Conservation (phyloP, 2,329 filamentous ascomycete genomes). For the Xenoacremonium recifei region DNA sequence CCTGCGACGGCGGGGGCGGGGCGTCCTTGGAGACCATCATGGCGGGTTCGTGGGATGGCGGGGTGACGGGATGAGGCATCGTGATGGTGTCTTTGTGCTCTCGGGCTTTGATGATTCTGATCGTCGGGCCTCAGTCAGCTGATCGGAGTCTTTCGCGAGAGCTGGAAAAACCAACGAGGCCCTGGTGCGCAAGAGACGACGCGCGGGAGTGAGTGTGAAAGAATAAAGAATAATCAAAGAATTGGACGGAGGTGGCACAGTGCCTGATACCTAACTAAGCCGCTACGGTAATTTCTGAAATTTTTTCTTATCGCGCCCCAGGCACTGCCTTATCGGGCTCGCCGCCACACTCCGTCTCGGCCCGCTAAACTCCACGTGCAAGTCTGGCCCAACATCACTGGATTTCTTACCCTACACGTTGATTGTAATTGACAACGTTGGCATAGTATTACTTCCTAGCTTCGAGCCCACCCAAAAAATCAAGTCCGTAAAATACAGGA, state of each 20-base stretch:
- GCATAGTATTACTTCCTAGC: no score
- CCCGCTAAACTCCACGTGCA: slow-evolving; percentile 21
- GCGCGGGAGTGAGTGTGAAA: no score
- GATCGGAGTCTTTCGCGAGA: slow-evolving; percentile 4
- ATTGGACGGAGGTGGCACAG: neutral
- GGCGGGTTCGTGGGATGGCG: slow-evolving; percentile 34
- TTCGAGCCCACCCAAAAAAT: no score
- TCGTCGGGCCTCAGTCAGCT: slow-evolving; percentile 18
- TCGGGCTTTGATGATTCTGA: no score
- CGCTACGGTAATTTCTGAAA: slow-evolving; percentile 6
- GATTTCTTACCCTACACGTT: slow-evolving; percentile 1
- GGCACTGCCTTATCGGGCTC: slow-evolving; percentile 12
- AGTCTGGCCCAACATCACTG: slow-evolving; percentile 13
- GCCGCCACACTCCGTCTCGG: slow-evolving; percentile 11
- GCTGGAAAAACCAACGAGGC: slow-evolving; percentile 23
- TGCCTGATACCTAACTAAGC: neutral
- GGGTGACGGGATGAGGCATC: slow-evolving; percentile 51
- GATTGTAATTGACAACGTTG: no score
- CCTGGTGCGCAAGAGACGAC: slow-evolving; percentile 17
- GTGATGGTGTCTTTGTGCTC: slow-evolving; percentile 11
- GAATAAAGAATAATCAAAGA: slow-evolving; percentile 3
- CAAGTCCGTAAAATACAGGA: no score
- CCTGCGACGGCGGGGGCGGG: slow-evolving; percentile 59
- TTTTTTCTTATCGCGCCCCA: slow-evolving; percentile 8
- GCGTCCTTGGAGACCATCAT: slow-evolving; percentile 47